These are phyloP conservation scores for Teratosphaeria epicoccoides DNA, from an alignment of 2,329 filamentous ascomycete genomes.

Conservation along the genomic window DNA sequence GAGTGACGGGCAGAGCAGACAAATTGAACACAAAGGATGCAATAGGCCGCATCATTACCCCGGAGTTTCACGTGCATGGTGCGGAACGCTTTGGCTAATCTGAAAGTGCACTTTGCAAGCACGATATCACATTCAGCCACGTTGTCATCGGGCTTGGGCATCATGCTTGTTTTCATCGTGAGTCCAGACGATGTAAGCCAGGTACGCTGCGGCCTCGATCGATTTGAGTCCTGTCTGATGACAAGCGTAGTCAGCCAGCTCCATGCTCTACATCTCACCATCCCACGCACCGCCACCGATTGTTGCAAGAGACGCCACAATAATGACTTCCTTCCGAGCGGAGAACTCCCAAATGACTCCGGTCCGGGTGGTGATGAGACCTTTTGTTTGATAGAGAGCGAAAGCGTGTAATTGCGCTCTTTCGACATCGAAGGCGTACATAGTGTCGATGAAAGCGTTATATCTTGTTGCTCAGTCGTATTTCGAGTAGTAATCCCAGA, in stretches of 20 bases:
- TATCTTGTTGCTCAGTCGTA: conserved; percentile 36
- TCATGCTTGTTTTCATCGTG: too few relatives aligned
- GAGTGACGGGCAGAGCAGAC: too few relatives aligned
- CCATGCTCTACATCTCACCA: conserved; percentile 10
- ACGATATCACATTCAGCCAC: neutral
- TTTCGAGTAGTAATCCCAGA: conserved; percentile 3
- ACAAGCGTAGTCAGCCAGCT: conserved; percentile 11
- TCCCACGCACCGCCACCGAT: conserved; percentile 27
- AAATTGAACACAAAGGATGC: too few relatives aligned
- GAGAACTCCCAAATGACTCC: conserved; percentile 34
- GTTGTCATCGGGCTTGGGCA: neutral
- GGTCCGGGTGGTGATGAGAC: conserved; percentile 32
- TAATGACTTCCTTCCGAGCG: conserved; percentile 34
- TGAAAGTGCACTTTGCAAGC: neutral
- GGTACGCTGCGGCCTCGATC: too few relatives aligned
- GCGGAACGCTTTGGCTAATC: neutral
- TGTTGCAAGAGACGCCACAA: conserved; percentile 36
- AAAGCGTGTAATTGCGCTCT: conserved; percentile 47
- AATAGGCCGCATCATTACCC: too few relatives aligned
- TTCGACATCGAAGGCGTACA: conserved; percentile 45
- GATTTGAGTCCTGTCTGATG: neutral
- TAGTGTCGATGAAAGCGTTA: conserved; percentile 43
- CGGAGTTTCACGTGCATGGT: neutral
- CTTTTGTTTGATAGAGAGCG: conserved; percentile 32
- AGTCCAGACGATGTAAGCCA: too few relatives aligned